Evolutionary conservation across 2,329 filamentous ascomycete genomes (phyloP), one percentile per base, ranked within the genome.

Genomic region (Cladophialophora yegresii): DNA sequence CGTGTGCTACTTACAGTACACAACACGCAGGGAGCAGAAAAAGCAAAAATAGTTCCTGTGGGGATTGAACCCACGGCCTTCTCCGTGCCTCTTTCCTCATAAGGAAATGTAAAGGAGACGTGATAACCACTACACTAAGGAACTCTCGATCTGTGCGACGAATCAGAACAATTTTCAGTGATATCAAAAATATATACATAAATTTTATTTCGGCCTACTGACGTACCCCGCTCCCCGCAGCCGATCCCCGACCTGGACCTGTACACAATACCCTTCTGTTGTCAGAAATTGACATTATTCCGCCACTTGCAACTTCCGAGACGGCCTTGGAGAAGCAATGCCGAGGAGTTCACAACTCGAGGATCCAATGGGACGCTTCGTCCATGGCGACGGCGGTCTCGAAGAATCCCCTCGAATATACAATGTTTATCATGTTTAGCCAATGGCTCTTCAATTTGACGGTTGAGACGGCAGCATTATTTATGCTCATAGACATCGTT

Each of bases 61-160:
- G 66, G 66, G 63, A 62, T 68, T 61, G 66, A 68, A 68, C 66
- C 66, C 66, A 66, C 60, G 66, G 64, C 66, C 66, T 68, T 68
- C 61, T 66, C 66, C 66, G 66, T 9, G 5, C n/a, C 5, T 26
- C 9, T 40, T 16, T 50, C 12, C 7, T 45, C 10, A 51, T 4
- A 4, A 20, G 20, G 3, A 12, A 7, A 3, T 68, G 66, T 68
- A 68, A 68, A 68, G 66, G 66, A 66, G 61, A 68, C 49, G 66
- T 68, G 66, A 68, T 68, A 65, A 67, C 66, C 66, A 68, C 66
- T 68, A 50, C 26, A 55, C 66, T 65, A 68, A 65, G 63, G 57
- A 65, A 68, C 66, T 66, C 12, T 58, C 20, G 30, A 53, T 67
- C 51, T 64, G 62, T 64, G 65, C 49, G 65, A 49, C 58, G 59